Base-by-base conservation (phyloP, 225 moss, liverwort and hornwort species). In the Marchantia paleacea region DNA sequence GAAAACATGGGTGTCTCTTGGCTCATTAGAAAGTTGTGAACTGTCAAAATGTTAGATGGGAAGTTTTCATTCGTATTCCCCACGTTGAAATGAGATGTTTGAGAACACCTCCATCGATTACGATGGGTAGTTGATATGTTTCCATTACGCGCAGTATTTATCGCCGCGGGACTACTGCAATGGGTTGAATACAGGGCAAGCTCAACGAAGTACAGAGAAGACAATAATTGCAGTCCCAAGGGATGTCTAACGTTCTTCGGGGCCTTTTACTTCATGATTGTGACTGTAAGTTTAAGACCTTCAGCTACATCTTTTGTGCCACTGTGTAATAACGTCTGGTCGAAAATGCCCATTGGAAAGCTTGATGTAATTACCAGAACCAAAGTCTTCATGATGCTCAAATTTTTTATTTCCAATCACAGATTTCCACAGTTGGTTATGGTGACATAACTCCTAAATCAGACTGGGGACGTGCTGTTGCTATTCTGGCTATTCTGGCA, bases 361-460 rank as follows among this genome's bases (percentile, higher is more conserved):
- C 7, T 31, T 12, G 0, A 30, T 3, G 30, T 0, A 68, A 29
- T 62, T 24, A n/a, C 62, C n/a, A 24, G 0, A 62, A 62, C n/a
- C n/a, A 24, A 62, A 22, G 60, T 60, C 18, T 20, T 60, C 0
- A 28, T 39, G 16, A 62, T 6, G 10, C n/a, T 62, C n/a, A 22
- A 62, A 24, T 24, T 62, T 24, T 2, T 39, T 39, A 2, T 39
- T 39, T 39, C 39, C 39, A 39, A 39, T 82, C 82, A 79, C 88
- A 97, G 97, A 91, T 97, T 83, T 97, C 97, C 49, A 97, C 97
- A 16, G 97, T 97, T 54, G 97, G 97, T 26, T 97, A 91, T 81
- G 97, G 97, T 39, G 97, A 97, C 79, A 88, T 97, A 82, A 94
- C 94, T 55, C 92, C 94, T 63, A 86, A 80, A 39, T 93, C 97